A percentile compares a stretch with the other conserved stretches of the same genome.
phyloP scores from a whole-genome alignment of 2,329 filamentous ascomycete genomes.

The Penicillium sclerotiorum region DNA sequence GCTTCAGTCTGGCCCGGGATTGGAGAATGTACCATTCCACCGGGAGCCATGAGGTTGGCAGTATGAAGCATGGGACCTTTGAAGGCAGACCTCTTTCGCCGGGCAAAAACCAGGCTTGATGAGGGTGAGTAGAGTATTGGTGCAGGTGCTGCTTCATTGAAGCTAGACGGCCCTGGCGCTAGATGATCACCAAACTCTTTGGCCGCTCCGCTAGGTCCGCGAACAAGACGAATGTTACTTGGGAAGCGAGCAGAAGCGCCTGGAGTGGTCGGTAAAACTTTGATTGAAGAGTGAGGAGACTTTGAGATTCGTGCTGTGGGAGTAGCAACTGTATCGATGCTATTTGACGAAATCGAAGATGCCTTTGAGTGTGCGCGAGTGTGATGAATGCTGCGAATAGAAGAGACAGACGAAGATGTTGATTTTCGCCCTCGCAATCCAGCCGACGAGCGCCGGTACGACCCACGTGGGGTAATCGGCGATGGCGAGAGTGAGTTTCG shows the following conservation, averaged over 20 bases:
- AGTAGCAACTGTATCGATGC: constrained; percentile 67
- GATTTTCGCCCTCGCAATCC: constrained; percentile 91
- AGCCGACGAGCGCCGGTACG: constrained; percentile 77
- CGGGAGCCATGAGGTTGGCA: constrained; percentile 36
- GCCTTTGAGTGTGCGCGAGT: constrained; percentile 91
- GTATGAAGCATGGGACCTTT: constrained; percentile 49
- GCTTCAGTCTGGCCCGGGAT: constrained; percentile 32
- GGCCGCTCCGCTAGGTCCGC: constrained; percentile 47
- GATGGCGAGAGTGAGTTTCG: constrained; percentile 83
- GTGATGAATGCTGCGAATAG: constrained; percentile 86
- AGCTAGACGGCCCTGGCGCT: constrained; percentile 33
- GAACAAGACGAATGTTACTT: constrained; percentile 80
- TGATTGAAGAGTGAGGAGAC: constrained; percentile 86
- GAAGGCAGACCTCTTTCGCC: constrained; percentile 49
- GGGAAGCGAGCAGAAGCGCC: constrained; percentile 73
- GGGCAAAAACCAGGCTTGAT: constrained; percentile 49
- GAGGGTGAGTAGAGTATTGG: constrained; percentile 44
- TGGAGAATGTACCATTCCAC: constrained; percentile 38
- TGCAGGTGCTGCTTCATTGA: constrained; percentile 41
- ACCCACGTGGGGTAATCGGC: constrained; percentile 84
- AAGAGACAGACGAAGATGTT: constrained; percentile 92
- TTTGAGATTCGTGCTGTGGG: constrained; percentile 68
- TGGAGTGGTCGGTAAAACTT: constrained; percentile 90
- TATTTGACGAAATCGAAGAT: constrained; percentile 84
- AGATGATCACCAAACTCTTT: constrained; percentile 30